Base-by-base conservation (phyloP, 768 basidiomycete species). In the Melanogaster broomeanus region DNA sequence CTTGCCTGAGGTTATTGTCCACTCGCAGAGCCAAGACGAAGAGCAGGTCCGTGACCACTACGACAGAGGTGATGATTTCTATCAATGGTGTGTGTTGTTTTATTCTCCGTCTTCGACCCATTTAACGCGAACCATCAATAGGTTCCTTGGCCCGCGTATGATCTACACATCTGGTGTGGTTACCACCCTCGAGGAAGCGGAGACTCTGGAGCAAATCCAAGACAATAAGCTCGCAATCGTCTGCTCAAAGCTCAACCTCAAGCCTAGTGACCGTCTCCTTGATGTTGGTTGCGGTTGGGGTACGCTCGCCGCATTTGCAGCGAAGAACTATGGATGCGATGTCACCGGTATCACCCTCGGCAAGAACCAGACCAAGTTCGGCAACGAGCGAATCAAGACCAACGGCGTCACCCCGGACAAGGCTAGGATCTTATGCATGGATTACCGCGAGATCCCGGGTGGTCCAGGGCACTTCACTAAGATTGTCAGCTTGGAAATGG, bases 401-500 rank as follows among this genome's bases (percentile, higher is more conserved):
- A 98, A 97, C 59, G 91, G 88, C 27, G 82, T 83, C 19, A 64
- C 79, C 11, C 66, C 87, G 3, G 79, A 84, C 64, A 83, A 87
- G 64, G 95, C 93, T 2, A 82, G 94, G 49, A 93, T 98, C 59
- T 74, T 98, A 47, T 96, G 96, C 77, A 85, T 84, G 63, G 95
- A 98, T 68, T 95, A 90, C 70, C 85, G 95, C 27, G 90, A 97
- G 49, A 89, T 98, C 59, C 91, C 93, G 31, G 80, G 82, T 27
- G 79, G 84, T 49, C 70, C 73, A 42, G 85, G 87, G 46, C 82
- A 83, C 51, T 99, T 89, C 65, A 87, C 85, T 63, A 98, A 98
- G 77, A 98, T 99, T 47, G 93, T 96, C 43, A 87, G 85, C 55
- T 79, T 99, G 55, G 97, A 99, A 70, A 98, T 98, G 96, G 96